Conservation (phyloP, 164 flowering plant species). For the Berberis thunbergii region DNA sequence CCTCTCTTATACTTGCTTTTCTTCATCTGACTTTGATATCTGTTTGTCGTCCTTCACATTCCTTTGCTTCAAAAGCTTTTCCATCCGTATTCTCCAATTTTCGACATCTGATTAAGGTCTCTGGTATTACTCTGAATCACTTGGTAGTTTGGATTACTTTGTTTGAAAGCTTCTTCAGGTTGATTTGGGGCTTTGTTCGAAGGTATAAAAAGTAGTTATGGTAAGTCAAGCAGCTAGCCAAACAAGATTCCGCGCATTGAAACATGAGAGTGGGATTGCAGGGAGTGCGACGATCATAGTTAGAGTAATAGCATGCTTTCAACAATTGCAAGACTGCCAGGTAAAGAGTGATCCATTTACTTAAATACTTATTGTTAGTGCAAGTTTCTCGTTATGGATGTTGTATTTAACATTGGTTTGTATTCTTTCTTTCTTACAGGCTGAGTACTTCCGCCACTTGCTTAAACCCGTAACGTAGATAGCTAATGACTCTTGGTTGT, state of each 20-base stretch:
- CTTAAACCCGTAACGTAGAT: conserved; percentile 88
- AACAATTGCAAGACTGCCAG: conserved; percentile 84
- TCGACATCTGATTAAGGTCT: too few relatives aligned
- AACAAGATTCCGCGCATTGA: conserved; percentile 78
- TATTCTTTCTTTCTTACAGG: conserved; percentile 31
- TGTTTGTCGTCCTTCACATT: too few relatives aligned
- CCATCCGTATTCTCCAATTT: too few relatives aligned
- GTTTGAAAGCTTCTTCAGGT: not conserved
- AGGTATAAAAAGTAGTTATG: conserved; percentile 58
- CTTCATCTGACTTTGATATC: too few relatives aligned
- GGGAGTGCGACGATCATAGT: conserved; percentile 71
- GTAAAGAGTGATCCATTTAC: conserved; percentile 22
- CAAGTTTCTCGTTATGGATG: not conserved
- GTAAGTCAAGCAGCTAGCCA: conserved; percentile 88
- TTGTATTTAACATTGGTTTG: not conserved
- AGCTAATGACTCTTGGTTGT: conserved; percentile 3
- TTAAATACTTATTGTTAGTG: too few relatives aligned
- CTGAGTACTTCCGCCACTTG: conserved; percentile 82
- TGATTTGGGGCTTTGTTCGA: conserved; percentile 7
- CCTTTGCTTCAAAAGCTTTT: too few relatives aligned
- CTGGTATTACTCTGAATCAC: not conserved
- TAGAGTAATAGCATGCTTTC: conserved; percentile 89
- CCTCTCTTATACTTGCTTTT: too few relatives aligned
- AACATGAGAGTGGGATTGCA: conserved; percentile 72
- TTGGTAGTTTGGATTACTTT: not conserved